Base-by-base conservation (phyloP, 495 filamentous ascomycete genomes). In the Trichoderma parareesei region DNA sequence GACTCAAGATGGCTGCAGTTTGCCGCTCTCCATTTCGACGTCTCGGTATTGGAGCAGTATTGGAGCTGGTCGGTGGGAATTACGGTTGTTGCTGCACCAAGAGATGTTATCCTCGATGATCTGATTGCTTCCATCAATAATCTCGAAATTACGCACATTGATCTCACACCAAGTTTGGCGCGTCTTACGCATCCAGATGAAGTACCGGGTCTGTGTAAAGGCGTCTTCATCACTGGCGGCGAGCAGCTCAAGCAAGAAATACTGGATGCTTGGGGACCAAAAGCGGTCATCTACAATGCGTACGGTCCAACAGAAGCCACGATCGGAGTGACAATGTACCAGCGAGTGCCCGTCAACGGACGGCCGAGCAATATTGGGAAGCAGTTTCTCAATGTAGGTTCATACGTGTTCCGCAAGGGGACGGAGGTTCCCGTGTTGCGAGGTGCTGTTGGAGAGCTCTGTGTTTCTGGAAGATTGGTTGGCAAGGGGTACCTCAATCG, bases 21-120 rank as follows among this genome's bases (percentile, higher is more conserved):
- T 69, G 91, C 91, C 7, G 91, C 90, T 1, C 89, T 92, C 63
- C 90, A 93, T 71, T 96, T 96, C 65, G 91, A 96, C 68, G 91
- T 94, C 27, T 91, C 88, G 38, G 89, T 94, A 6, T 77, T 94
- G 16, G 91, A 96, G 72, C 90, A 93, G 68, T 95, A 89, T 72
- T 94, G 90, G 90, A 91, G 84, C 60, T 95, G 91, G 91, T 90
- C 84, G 59, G 87, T 91, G 11, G 90, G 91, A 7, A 90, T 94
- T 53, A 87, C 87, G 10, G 84, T 94, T 5, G 87, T 90, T 2
- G 88, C 89, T 16, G 90, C 88, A 4, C 88, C 90, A 0, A 81
- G 87, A 65, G 90, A 94, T 70, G 66, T 93, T 9, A 83, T 95
- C 9, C 86, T 94, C 40, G 86, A 91, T 64, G 89, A 95, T 70